Percentiles rank a stretch among this genome's conserved stretches.
Conservation (phyloP, 2,329 filamentous ascomycete genomes). For the Rutstroemia sp. region DNA sequence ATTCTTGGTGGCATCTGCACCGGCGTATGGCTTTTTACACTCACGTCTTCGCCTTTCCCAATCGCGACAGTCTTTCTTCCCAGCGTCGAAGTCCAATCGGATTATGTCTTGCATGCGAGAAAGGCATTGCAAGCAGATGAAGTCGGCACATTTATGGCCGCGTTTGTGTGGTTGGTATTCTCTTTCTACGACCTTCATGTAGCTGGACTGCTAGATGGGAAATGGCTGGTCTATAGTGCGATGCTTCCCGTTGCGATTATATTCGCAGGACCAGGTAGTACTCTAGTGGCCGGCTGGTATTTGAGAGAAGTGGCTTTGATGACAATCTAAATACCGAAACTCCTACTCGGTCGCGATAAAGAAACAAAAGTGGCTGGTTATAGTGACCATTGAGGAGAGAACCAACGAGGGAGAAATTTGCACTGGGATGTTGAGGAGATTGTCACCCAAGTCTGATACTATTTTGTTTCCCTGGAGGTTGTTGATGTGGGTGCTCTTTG, state of each 20-base stretch:
- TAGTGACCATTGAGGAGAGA: too few relatives aligned
- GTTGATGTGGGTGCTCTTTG: too few relatives aligned
- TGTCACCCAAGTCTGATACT: too few relatives aligned
- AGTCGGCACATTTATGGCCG: not conserved
- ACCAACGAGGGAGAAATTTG: too few relatives aligned
- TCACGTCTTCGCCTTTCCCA: not conserved
- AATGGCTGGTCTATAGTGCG: not conserved
- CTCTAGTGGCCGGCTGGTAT: not conserved
- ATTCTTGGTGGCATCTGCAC: not conserved
- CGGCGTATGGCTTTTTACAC: not conserved
- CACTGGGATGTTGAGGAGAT: too few relatives aligned
- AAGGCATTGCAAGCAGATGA: not conserved
- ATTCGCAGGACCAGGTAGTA: not conserved
- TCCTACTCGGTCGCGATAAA: too few relatives aligned
- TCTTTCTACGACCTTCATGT: not conserved
- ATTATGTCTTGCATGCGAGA: not conserved
- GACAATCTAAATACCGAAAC: too few relatives aligned
- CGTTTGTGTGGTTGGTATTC: not conserved
- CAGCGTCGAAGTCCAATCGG: not conserved
- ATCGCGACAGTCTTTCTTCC: not conserved
- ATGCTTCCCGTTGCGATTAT: not conserved
- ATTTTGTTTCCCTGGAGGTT: too few relatives aligned
- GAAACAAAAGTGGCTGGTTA: too few relatives aligned
- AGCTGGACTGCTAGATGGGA: not conserved
- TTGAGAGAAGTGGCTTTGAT: not conserved